phyloP scores from a whole-genome alignment of 2,329 filamentous ascomycete species.

The Aspergillus jensenii region DNA sequence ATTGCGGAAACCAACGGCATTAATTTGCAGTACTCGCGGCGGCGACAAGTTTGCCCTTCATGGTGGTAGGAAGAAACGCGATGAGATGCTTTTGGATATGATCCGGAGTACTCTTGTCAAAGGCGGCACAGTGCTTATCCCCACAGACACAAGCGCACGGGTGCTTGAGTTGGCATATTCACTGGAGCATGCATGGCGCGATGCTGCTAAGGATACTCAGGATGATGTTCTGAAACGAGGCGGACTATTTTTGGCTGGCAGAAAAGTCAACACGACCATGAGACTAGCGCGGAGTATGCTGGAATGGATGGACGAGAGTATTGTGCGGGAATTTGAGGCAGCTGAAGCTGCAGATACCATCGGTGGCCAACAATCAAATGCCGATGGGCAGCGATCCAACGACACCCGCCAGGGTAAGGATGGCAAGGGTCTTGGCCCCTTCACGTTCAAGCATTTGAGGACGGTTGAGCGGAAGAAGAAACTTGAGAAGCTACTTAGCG shows the following conservation, averaged over 20 bases:
- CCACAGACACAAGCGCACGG: conserved; percentile 91
- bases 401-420: conserved; percentile 39
- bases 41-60: conserved; percentile 69
- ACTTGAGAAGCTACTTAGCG: conserved; percentile 66
- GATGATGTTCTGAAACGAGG: conserved; percentile 52
- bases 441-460: conserved; percentile 84
- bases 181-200: conserved; percentile 86
- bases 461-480: conserved; percentile 80
- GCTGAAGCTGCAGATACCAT: conserved; percentile 43
- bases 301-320: conserved; percentile 98
- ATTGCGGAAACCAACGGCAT: conserved; percentile 84
- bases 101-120: conserved; percentile 75
- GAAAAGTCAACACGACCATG: conserved; percentile 84
- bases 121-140: conserved; percentile 88
- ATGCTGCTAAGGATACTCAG: conserved; percentile 55
- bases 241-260: conserved; percentile 77
- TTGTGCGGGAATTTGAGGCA: conserved; percentile 87
- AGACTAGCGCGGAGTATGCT: conserved; percentile 91
- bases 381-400: conserved; percentile 42
- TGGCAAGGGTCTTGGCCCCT: conserved; percentile 63
- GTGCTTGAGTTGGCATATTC: conserved; percentile 90
- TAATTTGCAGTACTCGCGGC: conserved; percentile 87
- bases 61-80: conserved; percentile 74
- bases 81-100: conserved; percentile 80
- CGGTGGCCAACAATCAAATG: conserved; percentile 29